Base-by-base conservation (phyloP, 768 basidiomycete species). In the Macrolepiota dolichaula region DNA sequence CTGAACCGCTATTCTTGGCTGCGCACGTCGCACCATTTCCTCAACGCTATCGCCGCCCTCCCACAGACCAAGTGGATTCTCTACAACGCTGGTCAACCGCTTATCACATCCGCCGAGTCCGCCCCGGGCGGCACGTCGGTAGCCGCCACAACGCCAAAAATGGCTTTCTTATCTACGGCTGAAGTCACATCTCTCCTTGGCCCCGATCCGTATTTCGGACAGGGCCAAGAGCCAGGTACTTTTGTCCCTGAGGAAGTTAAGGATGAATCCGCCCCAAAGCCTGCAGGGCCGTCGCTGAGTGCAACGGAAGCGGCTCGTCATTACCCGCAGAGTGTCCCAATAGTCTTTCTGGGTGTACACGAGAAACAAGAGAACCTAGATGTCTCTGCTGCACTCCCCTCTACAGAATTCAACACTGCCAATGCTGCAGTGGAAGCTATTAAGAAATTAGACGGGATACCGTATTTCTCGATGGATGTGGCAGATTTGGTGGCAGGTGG, bases 401-500 rank as follows among this genome's bases (percentile, higher is more conserved):
- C 88, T 0, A 82, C 85, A 2, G 85, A 89, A 50, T 86, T 89
- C 53, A 81, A 78, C 59, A 77, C 82, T 62, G 81, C 88, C 0
- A 77, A 83, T 55, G 67, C 71, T 17, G 81, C 85, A 1, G 22
- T 55, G 22, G 59, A 47, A 19, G 52, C 52, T 3, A 73, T 85
- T 2, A 75, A 78, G 53, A 84, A 88, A 51, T 75, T 95, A 25
- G 73, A 88, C 32, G 96, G 96, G n/a, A 86, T 81, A 1, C 87
- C 93, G 0, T 96, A 89, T 72, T 98, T 97, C 70, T 80, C 94
- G 0, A 64, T 97, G 62, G 94, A 97, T 69, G 76, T 93, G 1
- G 80, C 79, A 25, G 79, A 85, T 57, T 71, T 83, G 22, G 78
- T 78, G 4, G 7, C 36, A n/a, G 59, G 38, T 15, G 59, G 52